These are phyloP conservation scores for Streptanthus diversifolius DNA, from an alignment of 345 rosid genomes.

Conservation along the genomic window DNA sequence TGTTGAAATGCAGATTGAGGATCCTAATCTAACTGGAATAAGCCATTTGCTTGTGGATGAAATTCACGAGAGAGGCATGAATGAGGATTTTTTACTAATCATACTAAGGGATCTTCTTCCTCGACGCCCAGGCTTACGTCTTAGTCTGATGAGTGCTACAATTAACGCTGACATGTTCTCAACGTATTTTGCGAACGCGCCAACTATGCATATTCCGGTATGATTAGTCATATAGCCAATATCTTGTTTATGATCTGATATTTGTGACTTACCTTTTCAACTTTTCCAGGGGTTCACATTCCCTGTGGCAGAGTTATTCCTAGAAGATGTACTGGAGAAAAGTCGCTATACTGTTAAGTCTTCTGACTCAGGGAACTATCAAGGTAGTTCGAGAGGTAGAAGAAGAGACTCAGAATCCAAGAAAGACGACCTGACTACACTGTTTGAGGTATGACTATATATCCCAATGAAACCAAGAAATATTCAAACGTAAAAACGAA, in stretches of 20 bases:
- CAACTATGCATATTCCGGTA: conserved; percentile 83
- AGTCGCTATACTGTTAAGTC: conserved; percentile 57
- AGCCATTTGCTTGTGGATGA: conserved; percentile 97
- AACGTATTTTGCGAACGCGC: conserved; percentile 72
- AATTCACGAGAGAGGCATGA: conserved; percentile 97
- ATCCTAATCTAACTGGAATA: conserved; percentile 68
- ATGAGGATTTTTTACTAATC: conserved; percentile 88
- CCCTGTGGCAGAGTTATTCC: conserved; percentile 79
- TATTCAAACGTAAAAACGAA: background rate
- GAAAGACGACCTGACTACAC: conserved; percentile 63
- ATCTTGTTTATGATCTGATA: background rate
- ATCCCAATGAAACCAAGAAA: background rate
- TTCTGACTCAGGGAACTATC: conserved; percentile 57
- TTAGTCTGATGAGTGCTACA: conserved; percentile 93
- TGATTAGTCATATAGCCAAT: conserved; percentile 1
- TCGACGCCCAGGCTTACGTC: conserved; percentile 77
- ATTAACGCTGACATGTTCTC: conserved; percentile 94
- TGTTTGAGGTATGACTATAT: conserved; percentile 63
- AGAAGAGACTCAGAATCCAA: conserved; percentile 68
- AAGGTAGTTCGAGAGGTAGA: conserved; percentile 69
- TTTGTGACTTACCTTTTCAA: background rate
- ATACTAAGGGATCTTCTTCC: conserved; percentile 91
- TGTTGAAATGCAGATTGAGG: conserved; percentile 64
- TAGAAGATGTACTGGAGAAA: conserved; percentile 89
- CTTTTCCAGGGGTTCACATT: conserved; percentile 74